phyloP scores from a whole-genome alignment of 2,329 filamentous ascomycete species.

The Fusarium globosum region DNA sequence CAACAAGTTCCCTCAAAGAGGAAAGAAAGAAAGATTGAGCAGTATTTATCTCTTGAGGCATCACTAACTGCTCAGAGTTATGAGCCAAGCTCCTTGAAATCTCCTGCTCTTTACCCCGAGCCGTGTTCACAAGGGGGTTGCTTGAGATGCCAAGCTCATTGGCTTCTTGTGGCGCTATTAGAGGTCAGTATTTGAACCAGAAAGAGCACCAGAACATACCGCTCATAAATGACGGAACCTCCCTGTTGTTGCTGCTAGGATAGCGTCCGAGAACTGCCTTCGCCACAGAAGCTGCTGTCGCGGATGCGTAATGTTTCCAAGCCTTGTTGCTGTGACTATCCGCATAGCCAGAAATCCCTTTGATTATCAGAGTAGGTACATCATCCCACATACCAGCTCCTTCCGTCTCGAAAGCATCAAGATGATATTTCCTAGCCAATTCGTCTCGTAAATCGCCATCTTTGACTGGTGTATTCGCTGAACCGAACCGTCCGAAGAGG shows the following conservation, averaged over 20 bases:
- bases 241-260: not conserved
- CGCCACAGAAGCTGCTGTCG: not conserved
- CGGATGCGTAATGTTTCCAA: constrained; percentile 11
- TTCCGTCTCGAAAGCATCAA: constrained; percentile 50
- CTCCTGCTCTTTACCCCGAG: not conserved
- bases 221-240: not conserved
- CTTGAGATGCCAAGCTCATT: not conserved
- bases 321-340: constrained; percentile 1
- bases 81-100: not conserved
- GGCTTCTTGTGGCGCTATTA: not conserved
- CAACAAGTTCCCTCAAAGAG: no score
- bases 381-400: constrained; percentile 47
- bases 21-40: not conserved
- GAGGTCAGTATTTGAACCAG: not conserved
- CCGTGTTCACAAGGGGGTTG: not conserved
- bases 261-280: not conserved
- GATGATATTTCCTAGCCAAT: constrained; percentile 29
- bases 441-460: constrained; percentile 48
- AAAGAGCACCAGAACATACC: not conserved
- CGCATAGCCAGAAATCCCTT: constrained; percentile 22
- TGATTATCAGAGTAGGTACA: constrained; percentile 52
- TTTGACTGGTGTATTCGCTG: constrained; percentile 53
- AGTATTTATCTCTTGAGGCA: not conserved
- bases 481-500: constrained; percentile 43
- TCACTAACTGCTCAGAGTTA: not conserved